Evolutionary conservation across 75 land plant genomes (phyloP), one percentile per base, ranked within the genome.

Genomic region (Larix kaempferi): DNA sequence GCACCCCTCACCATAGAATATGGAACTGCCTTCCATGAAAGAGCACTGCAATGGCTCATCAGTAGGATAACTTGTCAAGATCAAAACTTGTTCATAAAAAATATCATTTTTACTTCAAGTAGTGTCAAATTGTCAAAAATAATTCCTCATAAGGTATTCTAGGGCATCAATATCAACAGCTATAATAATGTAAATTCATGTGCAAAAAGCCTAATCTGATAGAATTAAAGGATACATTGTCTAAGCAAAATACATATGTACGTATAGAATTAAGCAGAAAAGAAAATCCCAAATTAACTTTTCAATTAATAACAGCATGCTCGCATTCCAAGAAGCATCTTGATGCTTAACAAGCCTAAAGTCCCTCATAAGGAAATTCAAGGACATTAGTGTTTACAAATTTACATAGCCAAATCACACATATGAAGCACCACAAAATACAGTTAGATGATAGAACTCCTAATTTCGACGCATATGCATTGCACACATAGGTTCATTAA

Each of bases 1-100:
- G 72, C 72, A n/a, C 72, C 72, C 44, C 72, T 69, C 72, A n/a
- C 72, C 72, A 69, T 69, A 21, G 72, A 69, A 41, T 15, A 10
- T 41, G 72, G 72, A 69, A 69, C 37, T 6, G 52, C 72, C 72
- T 69, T 69, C 72, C 52, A 69, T 13, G 11, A 3, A 69, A 44
- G n/a, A 69, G 49, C 35, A 39, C 72, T 69, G 72, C 52, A 41
- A 21, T 44, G 35, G 37, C 49, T 44, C 72, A 69, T n/a, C n/a
- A 39, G 11, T 7, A 41, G 44, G 13, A 41, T 69, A 69, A 41
- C 6, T 41, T 2, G 3, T 41, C 72, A 41, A 69, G 23, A 19
- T 69, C 72, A 69, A 69, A 17, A 6, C 12, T 39, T 69, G 25
- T 37, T 37, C 7, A 37, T 19, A 21, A 21, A 21, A 2, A 8